These are phyloP conservation scores for Gastrodia elata DNA, from an alignment of 106 monocot species.

Conservation along the genomic window DNA sequence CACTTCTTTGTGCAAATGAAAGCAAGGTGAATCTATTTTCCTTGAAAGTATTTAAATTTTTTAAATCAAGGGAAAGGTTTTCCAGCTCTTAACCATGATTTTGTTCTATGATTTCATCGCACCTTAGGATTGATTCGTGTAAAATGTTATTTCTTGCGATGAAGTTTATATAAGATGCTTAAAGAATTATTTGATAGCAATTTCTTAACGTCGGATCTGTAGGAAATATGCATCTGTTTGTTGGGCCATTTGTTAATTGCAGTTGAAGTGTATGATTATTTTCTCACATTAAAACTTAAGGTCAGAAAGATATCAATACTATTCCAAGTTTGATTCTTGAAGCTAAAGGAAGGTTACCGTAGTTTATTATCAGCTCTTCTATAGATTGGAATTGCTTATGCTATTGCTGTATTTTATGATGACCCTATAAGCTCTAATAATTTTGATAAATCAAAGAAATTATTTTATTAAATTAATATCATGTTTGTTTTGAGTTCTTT, in stretches of 20 bases:
- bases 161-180: background rate
- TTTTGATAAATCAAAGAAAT: no score
- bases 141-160: background rate
- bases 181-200: background rate
- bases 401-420: background rate
- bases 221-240: background rate
- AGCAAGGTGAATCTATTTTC: constrained; percentile 47
- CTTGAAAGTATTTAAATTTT: background rate
- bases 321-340: background rate
- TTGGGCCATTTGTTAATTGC: background rate
- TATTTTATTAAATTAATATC: no score
- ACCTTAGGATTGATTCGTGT: background rate
- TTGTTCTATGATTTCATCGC: background rate
- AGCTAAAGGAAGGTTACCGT: background rate
- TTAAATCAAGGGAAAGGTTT: background rate
- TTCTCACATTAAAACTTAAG: background rate
- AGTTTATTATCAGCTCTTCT: background rate
- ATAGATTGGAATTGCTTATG: background rate
- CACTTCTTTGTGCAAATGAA: constrained; percentile 73
- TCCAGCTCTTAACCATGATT: background rate
- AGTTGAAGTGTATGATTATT: background rate
- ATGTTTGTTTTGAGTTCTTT: no score
- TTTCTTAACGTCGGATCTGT: background rate
- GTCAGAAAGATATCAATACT: background rate
- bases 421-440: no score